phyloP scores from a whole-genome alignment of 1,284 basidiomycete genomes.

The Cryptococcus depauperatus region DNA sequence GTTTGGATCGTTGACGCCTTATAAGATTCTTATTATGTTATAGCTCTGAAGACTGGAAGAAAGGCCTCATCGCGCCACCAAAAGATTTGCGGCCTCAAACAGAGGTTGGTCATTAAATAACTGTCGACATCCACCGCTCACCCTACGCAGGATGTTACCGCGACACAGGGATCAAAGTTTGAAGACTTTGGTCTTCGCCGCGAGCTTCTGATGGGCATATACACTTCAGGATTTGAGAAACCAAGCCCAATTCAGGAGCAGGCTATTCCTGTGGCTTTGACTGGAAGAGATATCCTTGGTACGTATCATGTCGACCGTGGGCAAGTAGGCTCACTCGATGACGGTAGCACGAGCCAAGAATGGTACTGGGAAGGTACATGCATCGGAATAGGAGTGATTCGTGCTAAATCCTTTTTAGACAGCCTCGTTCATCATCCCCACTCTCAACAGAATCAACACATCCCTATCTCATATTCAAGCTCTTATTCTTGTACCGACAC shows the following conservation, averaged over 20 bases:
- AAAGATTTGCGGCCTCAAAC: slow-evolving; percentile 90
- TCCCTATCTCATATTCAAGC: slow-evolving; percentile 86
- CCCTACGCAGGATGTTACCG: slow-evolving; percentile 63
- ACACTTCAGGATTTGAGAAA: slow-evolving; percentile 92
- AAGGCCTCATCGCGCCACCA: slow-evolving; percentile 65
- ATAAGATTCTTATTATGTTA: too few relatives aligned
- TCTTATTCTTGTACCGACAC: slow-evolving; percentile 84
- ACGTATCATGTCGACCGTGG: slow-evolving; percentile 1
- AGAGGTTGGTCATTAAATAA: slow-evolving; percentile 49
- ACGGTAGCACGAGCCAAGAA: slow-evolving; percentile 51
- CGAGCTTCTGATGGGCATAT: slow-evolving; percentile 84
- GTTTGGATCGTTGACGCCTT: too few relatives aligned
- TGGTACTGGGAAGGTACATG: slow-evolving; percentile 42
- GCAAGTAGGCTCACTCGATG: not conserved
- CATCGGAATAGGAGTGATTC: not conserved
- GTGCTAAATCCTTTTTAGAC: slow-evolving; percentile 52
- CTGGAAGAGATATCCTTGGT: slow-evolving; percentile 79
- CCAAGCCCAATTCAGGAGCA: slow-evolving; percentile 99
- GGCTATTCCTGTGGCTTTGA: slow-evolving; percentile 79
- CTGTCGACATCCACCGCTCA: not conserved
- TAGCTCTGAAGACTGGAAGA: slow-evolving; percentile 33
- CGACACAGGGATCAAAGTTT: slow-evolving; percentile 83
- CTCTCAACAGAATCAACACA: slow-evolving; percentile 86
- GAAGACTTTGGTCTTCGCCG: slow-evolving; percentile 75
- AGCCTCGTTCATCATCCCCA: slow-evolving; percentile 95